Evolutionary conservation across 1,139 yeast species (phyloP).

Genomic region (Chernovozyma sophiae-reginae): DNA sequence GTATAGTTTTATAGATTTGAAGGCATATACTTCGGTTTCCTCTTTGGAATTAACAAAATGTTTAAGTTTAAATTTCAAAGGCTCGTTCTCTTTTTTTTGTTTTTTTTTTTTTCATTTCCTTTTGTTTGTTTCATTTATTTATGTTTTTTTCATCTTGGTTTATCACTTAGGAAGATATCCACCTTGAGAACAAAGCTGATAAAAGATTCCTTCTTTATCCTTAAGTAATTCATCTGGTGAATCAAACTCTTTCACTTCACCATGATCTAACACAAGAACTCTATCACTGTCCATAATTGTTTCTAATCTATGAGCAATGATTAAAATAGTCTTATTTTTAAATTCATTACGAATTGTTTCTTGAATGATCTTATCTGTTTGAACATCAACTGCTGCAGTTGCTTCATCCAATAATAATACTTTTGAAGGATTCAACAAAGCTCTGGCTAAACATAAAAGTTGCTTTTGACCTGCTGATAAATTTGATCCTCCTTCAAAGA

Average conservation of each 20-base stretch:
- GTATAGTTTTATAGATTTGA: too few relatives aligned
- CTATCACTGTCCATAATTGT: constrained; percentile 24
- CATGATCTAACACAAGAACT: constrained; percentile 21
- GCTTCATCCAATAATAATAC: constrained; percentile 25
- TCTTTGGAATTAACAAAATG: too few relatives aligned
- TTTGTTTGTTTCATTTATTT: background rate
- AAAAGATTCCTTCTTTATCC: constrained; percentile 15
- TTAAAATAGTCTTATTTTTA: constrained; percentile 21
- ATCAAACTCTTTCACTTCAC: constrained; percentile 20
- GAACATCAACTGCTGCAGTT: constrained; percentile 25
- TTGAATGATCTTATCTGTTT: constrained; percentile 23
- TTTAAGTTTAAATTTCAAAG: background rate
- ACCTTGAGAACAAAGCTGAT: constrained; percentile 19
- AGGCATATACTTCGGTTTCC: too few relatives aligned
- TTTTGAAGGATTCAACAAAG: constrained; percentile 17
- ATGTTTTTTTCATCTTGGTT: background rate
- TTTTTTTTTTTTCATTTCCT: background rate
- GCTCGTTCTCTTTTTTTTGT: background rate
- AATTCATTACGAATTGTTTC: constrained; percentile 21
- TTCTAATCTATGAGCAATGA: constrained; percentile 25
- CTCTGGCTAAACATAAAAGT: constrained; percentile 19
- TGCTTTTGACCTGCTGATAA: constrained; percentile 22
- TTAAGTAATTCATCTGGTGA: constrained; percentile 17
- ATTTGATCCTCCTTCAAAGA: constrained; percentile 18
- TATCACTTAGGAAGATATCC: constrained; percentile 12